Evolutionary conservation across 75 land plant genomes (phyloP).

Genomic region (Picea sitchensis): DNA sequence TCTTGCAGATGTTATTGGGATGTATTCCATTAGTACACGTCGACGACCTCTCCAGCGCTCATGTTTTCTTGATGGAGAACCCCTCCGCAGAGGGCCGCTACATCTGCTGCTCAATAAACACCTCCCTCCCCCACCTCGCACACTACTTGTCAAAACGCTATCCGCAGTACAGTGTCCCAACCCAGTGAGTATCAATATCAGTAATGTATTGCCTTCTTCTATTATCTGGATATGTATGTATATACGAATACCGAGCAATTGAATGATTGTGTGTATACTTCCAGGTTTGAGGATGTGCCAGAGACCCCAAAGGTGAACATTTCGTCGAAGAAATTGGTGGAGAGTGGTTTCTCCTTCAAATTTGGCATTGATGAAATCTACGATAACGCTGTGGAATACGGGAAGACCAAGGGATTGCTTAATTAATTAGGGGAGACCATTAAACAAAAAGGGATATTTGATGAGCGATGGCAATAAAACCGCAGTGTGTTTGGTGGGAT

Average conservation of each 20-base stretch:
- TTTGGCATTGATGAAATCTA: slow-evolving; percentile 39
- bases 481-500: no score
- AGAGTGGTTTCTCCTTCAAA: slow-evolving; percentile 48
- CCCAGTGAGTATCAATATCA: slow-evolving; percentile 32
- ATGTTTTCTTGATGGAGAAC: slow-evolving; percentile 52
- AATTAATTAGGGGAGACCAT: no score
- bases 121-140: slow-evolving; percentile 48
- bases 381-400: slow-evolving; percentile 37
- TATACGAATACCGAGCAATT: no score
- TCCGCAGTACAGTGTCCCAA: slow-evolving; percentile 50
- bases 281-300: slow-evolving; percentile 45
- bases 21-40: slow-evolving; percentile 59
- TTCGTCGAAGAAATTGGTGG: slow-evolving; percentile 44
- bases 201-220: no score
- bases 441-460: no score
- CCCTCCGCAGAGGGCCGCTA: slow-evolving; percentile 67
- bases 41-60: slow-evolving; percentile 69
- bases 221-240: no score
- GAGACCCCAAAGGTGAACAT: slow-evolving; percentile 25
- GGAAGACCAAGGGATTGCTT: slow-evolving; percentile 26
- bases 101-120: slow-evolving; percentile 52
- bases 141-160: slow-evolving; percentile 47
- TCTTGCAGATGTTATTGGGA: slow-evolving; percentile 48
- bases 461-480: no score
- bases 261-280: neutral